Base-by-base conservation (phyloP, 768 basidiomycete species). In the Pleurotus platypus region DNA sequence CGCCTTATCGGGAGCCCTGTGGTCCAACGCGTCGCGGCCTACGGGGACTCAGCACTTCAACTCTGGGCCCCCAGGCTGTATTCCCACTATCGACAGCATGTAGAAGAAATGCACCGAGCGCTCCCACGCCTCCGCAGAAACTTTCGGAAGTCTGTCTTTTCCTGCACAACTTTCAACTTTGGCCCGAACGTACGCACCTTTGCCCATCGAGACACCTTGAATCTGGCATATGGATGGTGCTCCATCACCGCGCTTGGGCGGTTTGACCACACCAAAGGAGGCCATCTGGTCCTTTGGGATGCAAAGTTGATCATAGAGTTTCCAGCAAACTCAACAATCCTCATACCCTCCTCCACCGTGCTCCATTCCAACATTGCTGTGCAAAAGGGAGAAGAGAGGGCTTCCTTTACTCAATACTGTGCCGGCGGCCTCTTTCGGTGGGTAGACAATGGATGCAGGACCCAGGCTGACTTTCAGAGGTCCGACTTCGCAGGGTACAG, bases 201-300 rank as follows among this genome's bases (percentile, higher is more conserved):
- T 0, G 46, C 57, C 0, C 74, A 73, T 22, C 59, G 59, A 0
- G 73, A 78, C 42, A 47, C 18, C 16, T 50, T 46, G 4, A 77
- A 78, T 42, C 54, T 69, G 0, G 61, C 71, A 0, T 65, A 58
- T 30, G 72, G 72, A 0, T 64, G 67, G 62, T 78, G 73, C 46
- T 63, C 64, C 0, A 70, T 76, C 11, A 63, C 60, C 1, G 63
- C 71, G 0, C 49, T 68, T 0, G 73, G 74, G 0, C 7, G 49
- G 1, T 75, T 67, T 55, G 62, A 73, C 48, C 61, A 49, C 1
- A 3, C 22, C 3, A 22, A 22, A 22, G 22, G 22, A 22, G 22
- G 22, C 22, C 22, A 22, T 22, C 22, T 75, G 0, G 58, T 75
- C 0, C 45, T 76, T 0, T 67, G 65, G 61, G 67, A 69, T n/a